Evolutionary conservation across 1,139 yeast genomes (phyloP), one percentile per base, ranked within the genome.

Genomic region (Candida neerlandica): DNA sequence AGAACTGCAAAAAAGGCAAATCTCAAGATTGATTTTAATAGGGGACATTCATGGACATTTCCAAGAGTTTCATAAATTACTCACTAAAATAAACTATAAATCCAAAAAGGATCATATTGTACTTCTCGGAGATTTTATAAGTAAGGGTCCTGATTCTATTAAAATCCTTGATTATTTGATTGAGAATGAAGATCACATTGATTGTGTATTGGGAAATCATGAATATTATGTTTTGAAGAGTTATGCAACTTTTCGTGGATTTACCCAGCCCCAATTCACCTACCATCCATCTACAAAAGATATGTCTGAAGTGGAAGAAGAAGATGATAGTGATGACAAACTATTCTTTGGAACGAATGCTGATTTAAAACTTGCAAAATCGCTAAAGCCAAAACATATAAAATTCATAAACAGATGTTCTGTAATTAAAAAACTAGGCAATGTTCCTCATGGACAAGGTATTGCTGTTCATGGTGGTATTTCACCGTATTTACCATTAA

Each of bases 141-240:
- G 92, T 50, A 92, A 91, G 64, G 98, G 98, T 0, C 86, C 89
- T 1, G 83, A 87, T 53, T 87, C 96, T 0, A 55, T 80, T 12
- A 81, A 79, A 47, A 89, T 90, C 4, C 64, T 90, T 27, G 86
- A 90, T 51, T 85, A 70, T 58, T 84, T 89, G 41, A 77, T 84
- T 43, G 69, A 77, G n/a, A 67, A 83, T 55, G 68, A 79, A 4
- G 15, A n/a, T 6, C 12, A 41, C 4, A 78, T 88, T 15, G 82
- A 81, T 45, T 91, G 96, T 64, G 82, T 92, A 2, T 70, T 95
- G 54, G 98, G 98, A 0, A 92, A 92, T 70, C 97, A 92, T 65
- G 98, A 92, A 63, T 77, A 84, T 57, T 82, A 81, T 54, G 78
- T 85, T 15, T 60, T 88, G 55, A 75, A 80, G 49, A 68, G 83